These are phyloP conservation scores for Candida anglica DNA, from an alignment of 805 yeast genomes.

Conservation along the genomic window DNA sequence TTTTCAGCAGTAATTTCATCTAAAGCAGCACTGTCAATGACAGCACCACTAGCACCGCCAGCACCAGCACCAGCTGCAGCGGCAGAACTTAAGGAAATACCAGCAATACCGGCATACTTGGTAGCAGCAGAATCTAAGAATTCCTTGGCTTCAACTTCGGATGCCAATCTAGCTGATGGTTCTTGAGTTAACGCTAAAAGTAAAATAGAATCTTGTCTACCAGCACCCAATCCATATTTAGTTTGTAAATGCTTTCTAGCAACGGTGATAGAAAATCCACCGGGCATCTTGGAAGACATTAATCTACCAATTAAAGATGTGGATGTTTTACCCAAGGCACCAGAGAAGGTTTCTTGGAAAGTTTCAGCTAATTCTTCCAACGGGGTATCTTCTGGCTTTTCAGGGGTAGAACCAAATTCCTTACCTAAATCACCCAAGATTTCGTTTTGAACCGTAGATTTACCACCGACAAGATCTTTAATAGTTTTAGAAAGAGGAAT, in stretches of 20 bases:
- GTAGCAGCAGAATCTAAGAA: slow-evolving; percentile 79
- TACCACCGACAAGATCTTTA: slow-evolving; percentile 97
- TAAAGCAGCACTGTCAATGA: slow-evolving; percentile 92
- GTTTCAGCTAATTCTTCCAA: slow-evolving; percentile 91
- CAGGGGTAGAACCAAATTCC: slow-evolving; percentile 97
- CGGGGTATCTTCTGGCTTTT: slow-evolving; percentile 98
- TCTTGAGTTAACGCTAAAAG: slow-evolving; percentile 81
- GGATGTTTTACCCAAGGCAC: slow-evolving; percentile 91
- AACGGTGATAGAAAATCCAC: slow-evolving; percentile 91
- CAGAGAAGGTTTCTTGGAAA: slow-evolving; percentile 87
- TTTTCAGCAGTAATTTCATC: slow-evolving; percentile 75
- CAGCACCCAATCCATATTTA: slow-evolving; percentile 88
- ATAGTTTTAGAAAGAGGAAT: slow-evolving; percentile 88
- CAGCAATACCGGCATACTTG: slow-evolving; percentile 81
- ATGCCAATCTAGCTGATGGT: slow-evolving; percentile 83
- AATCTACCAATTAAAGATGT: slow-evolving; percentile 84
- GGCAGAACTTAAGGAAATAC: slow-evolving; percentile 70
- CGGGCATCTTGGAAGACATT: slow-evolving; percentile 98
- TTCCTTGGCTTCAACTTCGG: slow-evolving; percentile 86
- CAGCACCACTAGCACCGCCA: slow-evolving; percentile 74
- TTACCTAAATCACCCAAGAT: slow-evolving; percentile 97
- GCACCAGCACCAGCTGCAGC: slow-evolving; percentile 56
- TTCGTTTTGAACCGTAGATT: slow-evolving; percentile 97
- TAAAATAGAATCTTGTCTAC: slow-evolving; percentile 91
- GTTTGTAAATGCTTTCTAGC: slow-evolving; percentile 91